Evolutionary conservation across 805 yeast genomes (phyloP), one percentile per base, ranked within the genome.

Genomic region (Nakazawaea populi): DNA sequence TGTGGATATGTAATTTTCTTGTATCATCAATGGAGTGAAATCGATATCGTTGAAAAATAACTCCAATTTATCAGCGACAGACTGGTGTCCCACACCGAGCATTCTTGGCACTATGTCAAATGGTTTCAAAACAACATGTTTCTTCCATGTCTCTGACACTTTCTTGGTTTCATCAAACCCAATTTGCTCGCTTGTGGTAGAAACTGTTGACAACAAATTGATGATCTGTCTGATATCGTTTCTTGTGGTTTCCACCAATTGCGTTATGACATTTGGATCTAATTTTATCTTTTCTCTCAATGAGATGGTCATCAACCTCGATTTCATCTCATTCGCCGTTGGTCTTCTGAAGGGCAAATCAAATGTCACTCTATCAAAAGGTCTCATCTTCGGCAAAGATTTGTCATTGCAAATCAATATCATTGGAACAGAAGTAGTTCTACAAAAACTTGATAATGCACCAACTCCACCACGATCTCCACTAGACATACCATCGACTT

Each of bases 401-500:
- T 87, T 85, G 64, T 94, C 99, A 69, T 94, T 94, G 71, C 98
- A 92, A 55, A 94, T 91, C 49, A 92, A 74, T 53, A 94, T 90
- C 71, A 94, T 78, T 12, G 99, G 99, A 58, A 92, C 88, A 42
- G 82, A 77, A 0, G 98, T 90, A 47, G 82, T 84, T 42, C 85
- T 77, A 63, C 97, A 91, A 58, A 89, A 85, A 40, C 85, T 83
- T 0, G 97, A 89, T 67, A 94, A 75, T 54, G 90, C 95, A 28
- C 97, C 97, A 30, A 94, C 96, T 55, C 99, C 99, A 54, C 99
- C 99, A 59, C 94, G 85, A 68, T 94, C 99, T 56, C 99, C 99
- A 62, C 95, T 90, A 40, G 96, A 89, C 98, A 94, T 94, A 58
- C 99, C 99, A 66, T 94, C 99, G 32, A 94, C 98, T 71, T 94